A percentile compares a stretch with the other conserved stretches of the same genome.
Evolutionary conservation across 371 early-diverging fungal genomes (phyloP).

Genomic region (Apophysomyces trapeziformis): DNA sequence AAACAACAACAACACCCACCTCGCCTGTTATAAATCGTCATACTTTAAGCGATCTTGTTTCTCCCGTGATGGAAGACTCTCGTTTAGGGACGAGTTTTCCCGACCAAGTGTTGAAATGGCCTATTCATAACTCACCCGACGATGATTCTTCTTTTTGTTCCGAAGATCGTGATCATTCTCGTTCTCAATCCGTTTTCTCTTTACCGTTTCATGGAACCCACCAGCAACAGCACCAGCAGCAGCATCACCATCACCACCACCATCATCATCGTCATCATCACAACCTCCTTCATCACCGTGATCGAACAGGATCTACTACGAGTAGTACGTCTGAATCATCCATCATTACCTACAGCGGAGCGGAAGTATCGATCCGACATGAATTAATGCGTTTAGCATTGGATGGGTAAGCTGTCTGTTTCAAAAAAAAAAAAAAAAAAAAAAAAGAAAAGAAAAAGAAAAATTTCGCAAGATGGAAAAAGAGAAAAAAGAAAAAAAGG

Average conservation of each 20-base stretch:
- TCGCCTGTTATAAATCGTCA: neutral
- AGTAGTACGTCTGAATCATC: too few species aligned
- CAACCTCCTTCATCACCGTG: too few species aligned
- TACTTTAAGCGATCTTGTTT: neutral
- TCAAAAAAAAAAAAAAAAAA: too few species aligned
- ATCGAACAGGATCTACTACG: too few species aligned
- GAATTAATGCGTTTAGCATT: slow-evolving; percentile 27
- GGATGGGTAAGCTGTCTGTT: slow-evolving; percentile 21
- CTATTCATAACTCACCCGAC: slow-evolving; percentile 5
- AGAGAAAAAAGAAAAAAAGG: neutral
- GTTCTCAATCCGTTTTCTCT: slow-evolving; percentile 23
- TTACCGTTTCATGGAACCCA: slow-evolving; percentile 15
- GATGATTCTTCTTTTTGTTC: neutral
- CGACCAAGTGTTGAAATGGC: slow-evolving; percentile 6
- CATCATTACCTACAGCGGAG: slow-evolving; percentile 16
- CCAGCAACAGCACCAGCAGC: neutral
- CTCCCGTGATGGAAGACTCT: neutral
- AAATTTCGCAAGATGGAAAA: too few species aligned
- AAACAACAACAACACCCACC: neutral
- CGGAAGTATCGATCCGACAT: slow-evolving; percentile 20
- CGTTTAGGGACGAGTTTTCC: slow-evolving; percentile 22
- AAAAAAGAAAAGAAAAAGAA: too few species aligned
- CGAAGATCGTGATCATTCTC: neutral
- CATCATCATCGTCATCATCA: neutral
- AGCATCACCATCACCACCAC: neutral